A percentile compares a stretch with the other conserved stretches of the same genome.
These are phyloP conservation scores for Fusarium neocosmosporiellum DNA, from an alignment of 2,329 filamentous ascomycete species.

Conservation along the genomic window DNA sequence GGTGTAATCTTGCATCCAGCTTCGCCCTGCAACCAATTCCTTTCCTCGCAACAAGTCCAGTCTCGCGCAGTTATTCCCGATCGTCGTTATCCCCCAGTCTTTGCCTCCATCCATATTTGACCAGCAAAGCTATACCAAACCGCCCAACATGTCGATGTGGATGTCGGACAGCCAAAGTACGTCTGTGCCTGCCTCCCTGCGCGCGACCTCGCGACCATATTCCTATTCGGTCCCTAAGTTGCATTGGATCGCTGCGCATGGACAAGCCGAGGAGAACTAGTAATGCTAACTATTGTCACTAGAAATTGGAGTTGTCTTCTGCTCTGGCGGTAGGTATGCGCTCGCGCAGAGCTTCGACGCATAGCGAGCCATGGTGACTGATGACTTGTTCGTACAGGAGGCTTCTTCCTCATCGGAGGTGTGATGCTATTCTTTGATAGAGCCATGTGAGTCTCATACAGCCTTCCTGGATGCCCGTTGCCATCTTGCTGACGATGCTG, in stretches of 20 bases:
- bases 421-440: conserved; percentile 98
- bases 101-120: neutral
- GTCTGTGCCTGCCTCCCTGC: conserved; percentile 49
- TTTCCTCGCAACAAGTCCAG: conserved; percentile 8
- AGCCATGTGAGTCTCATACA: conserved; percentile 75
- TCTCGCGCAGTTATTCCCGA: neutral
- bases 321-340: conserved; percentile 86
- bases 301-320: conserved; percentile 99
- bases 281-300: conserved; percentile 48
- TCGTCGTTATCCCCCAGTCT: neutral
- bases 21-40: conserved; percentile 25
- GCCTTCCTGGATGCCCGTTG: neutral
- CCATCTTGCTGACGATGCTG: conserved; percentile 93
- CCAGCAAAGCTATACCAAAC: conserved; percentile 12
- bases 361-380: conserved; percentile 30
- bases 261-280: neutral
- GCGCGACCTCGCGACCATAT: conserved; percentile 1
- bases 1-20: conserved; percentile 25
- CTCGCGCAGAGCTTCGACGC: conserved; percentile 32
- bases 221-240: neutral
- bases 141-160: conserved; percentile 80
- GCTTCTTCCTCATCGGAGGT: conserved; percentile 93
- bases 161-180: conserved; percentile 94
- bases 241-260: conserved; percentile 3
- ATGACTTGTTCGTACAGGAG: conserved; percentile 66